These are phyloP conservation scores for Isabelozyma rhagii DNA, from an alignment of 805 yeast genomes.

Conservation along the genomic window DNA sequence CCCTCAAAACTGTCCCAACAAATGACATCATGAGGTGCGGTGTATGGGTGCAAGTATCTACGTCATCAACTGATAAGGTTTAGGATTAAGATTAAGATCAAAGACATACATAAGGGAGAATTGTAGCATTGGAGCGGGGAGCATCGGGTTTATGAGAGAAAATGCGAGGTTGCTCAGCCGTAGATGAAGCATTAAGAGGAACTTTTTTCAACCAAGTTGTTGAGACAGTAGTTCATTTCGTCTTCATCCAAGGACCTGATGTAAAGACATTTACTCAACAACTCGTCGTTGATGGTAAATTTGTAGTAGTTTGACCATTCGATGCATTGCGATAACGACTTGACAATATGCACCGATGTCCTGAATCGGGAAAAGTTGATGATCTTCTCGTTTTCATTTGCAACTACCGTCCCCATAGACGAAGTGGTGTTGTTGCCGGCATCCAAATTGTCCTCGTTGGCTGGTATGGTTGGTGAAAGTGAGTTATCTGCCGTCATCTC, in stretches of 20 bases:
- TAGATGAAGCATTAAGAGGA: no score
- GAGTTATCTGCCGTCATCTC: not conserved
- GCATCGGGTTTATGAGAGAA: no score
- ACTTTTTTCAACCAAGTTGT: not conserved
- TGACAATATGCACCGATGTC: constrained; percentile 72
- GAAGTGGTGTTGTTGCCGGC: not conserved
- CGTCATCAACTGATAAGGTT: not conserved
- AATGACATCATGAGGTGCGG: not conserved
- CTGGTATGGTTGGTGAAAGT: not conserved
- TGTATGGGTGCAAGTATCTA: not conserved
- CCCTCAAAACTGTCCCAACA: not conserved
- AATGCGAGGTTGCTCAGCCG: no score
- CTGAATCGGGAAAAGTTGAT: constrained; percentile 78
- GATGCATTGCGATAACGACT: constrained; percentile 72
- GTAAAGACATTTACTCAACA: constrained; percentile 81
- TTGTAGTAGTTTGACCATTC: constrained; percentile 79
- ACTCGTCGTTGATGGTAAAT: constrained; percentile 53
- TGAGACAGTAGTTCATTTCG: constrained; percentile 52
- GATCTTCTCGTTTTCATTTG: constrained; percentile 31
- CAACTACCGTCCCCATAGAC: not conserved
- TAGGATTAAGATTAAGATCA: not conserved
- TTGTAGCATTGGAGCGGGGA: no score
- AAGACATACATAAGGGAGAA: no score
- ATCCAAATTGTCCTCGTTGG: not conserved
- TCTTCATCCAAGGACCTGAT: constrained; percentile 69